Evolutionary conservation across 2,329 filamentous ascomycete genomes (phyloP).

Genomic region (Fusarium phyllophilum): DNA sequence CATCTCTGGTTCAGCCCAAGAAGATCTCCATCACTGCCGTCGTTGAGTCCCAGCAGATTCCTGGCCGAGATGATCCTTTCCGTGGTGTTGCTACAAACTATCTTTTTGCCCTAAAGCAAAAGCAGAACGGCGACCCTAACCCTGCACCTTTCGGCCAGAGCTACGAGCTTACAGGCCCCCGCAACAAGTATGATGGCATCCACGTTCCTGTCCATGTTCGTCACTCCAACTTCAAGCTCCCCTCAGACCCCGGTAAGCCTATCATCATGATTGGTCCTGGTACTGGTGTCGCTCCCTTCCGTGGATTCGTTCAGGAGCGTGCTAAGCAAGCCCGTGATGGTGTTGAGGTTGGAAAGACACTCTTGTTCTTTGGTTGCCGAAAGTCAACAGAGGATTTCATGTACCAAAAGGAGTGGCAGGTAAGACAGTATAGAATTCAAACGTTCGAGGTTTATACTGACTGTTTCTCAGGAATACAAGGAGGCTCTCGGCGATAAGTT

Average conservation of each 20-base stretch:
- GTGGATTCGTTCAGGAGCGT: conserved; percentile 93
- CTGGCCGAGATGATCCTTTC: conserved; percentile 81
- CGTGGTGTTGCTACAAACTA: conserved; percentile 98
- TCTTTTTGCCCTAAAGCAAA: conserved; percentile 91
- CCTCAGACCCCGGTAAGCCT: conserved; percentile 92
- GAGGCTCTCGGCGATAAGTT: conserved; percentile 87
- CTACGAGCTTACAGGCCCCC: conserved; percentile 87
- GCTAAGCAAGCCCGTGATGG: conserved; percentile 84
- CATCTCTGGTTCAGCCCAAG: conserved; percentile 91
- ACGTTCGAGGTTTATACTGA: conserved; percentile 1
- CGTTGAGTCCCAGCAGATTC: conserved; percentile 83
- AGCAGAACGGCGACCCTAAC: conserved; percentile 88
- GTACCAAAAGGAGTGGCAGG: conserved; percentile 92
- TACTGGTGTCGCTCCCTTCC: conserved; percentile 96
- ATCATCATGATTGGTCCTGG: conserved; percentile 97
- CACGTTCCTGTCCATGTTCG: conserved; percentile 95
- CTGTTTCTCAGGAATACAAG: conserved; percentile 76
- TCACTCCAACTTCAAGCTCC: conserved; percentile 99
- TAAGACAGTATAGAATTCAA: conserved; percentile 60
- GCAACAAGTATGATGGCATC: conserved; percentile 97
- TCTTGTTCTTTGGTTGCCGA: conserved; percentile 96
- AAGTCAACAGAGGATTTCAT: conserved; percentile 90
- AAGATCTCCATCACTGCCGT: conserved; percentile 96
- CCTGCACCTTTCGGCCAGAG: conserved; percentile 85
- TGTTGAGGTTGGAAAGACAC: conserved; percentile 82